Evolutionary conservation across 177 flowering plant species (phyloP), one percentile per base, ranked within the genome.

Genomic region (Vitis hybrid): DNA sequence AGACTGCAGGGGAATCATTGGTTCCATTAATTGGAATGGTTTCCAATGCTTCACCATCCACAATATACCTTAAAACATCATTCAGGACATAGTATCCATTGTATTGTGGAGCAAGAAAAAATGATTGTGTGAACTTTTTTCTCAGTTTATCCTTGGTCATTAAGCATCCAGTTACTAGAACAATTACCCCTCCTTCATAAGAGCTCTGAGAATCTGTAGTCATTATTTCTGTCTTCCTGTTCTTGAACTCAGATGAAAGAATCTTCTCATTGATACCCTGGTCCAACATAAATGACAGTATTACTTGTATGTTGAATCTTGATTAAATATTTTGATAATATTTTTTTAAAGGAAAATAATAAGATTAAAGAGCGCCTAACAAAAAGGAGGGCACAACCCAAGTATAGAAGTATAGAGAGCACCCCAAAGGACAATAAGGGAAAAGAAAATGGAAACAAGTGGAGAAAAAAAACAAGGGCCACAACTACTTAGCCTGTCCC

Each of bases 51-150:
- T 83, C 84, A 53, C 26, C 69, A 61, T 89, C 92, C 26, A 83
- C 92, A 15, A 88, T 72, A 74, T 77, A 88, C 77, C 97, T 82
- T 71, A 90, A 87, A n/a, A 90, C 83, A 76, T 93, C 98, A 82
- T 91, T 93, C 31, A 85, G 62, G 50, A 92, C 98, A 81, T 78
- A 90, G 73, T 83, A 92, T 6, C 94, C 97, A 58, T 83, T 82
- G 67, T 88, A 90, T 77, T 93, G 98, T 12, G 98, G 98, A 57
- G 97, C 97, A 19, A 93, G 89, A 59, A 93, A 93, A 72, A 93
- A 93, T 2, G 90, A 77, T 69, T 93, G 98, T 2, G 87, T 69
- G 74, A 93, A 93, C 64, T 82, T 87, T 81, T 81, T 86, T 72
- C 74, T 83, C 80, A 82, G 59, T 54, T 79, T 76, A 76, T 90